Evolutionary conservation across 495 filamentous ascomycete genomes (phyloP), one percentile per base, ranked within the genome.

Genomic region (Tuber microsphaerosporum): DNA sequence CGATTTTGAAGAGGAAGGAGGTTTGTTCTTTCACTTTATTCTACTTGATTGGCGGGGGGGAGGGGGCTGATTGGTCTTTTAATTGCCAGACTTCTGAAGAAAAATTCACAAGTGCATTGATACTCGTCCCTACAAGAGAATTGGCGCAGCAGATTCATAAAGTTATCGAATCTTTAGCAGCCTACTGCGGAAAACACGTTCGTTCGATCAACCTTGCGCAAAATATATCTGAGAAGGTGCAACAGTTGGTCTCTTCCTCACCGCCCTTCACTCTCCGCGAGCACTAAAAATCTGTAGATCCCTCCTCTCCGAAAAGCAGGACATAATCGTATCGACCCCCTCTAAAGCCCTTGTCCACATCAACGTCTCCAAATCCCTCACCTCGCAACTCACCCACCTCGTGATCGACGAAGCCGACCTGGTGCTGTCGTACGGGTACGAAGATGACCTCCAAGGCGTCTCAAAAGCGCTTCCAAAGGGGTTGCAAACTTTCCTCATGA

Each of bases 341-440:
- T 89, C 92, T 10, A 88, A 92, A 76, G 92, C 91, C 41, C 87
- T 91, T 74, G 84, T 88, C 45, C 91, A 93, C 80, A 83, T 94
- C 74, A 91, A 91, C 74, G 89, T 87, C 68, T 89, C 89, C 0
- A 87, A 90, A 0, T 88, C 88, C 4, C 84, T 96, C 26, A 88
- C 90, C 26, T 75, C 69, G 14, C 87, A 88, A 73, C 87, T 98
- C 51, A 87, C 88, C 70, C 88, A 94, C 73, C 85, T 99, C 20
- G 94, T 98, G 17, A 91, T 99, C 74, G 95, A 99, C 81, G 95
- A 99, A 84, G 94, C 94, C 5, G 95, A 99, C 83, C 83, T 98
- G 73, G 90, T 98, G n/a, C 85, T 97, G 73, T 94, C 91, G 14
- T 99, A 97, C 81, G 95, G 94, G 70, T 97, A 97, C 80, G 91